A percentile compares a stretch with the other conserved stretches of the same genome.
Evolutionary conservation across 1,284 basidiomycete species (phyloP).

Genomic region (Ceratobasidium sp.): DNA sequence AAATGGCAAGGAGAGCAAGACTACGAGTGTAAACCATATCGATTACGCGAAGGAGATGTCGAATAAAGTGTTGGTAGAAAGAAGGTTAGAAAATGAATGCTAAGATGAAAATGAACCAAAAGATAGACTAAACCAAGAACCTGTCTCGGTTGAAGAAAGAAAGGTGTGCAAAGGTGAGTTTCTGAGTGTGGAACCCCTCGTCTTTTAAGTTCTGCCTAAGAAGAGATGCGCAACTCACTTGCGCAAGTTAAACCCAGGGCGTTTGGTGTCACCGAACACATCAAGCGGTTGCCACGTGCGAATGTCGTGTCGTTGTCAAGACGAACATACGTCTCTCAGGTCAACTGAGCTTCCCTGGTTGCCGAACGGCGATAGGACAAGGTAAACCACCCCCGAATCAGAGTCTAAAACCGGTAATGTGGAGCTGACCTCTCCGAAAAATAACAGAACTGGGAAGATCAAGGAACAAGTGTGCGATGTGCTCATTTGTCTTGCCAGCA

Average conservation of each 20-base stretch:
- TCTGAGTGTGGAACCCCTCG: neutral
- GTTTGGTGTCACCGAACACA: neutral
- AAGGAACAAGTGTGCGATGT: slow-evolving; percentile 5
- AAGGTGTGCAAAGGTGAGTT: slow-evolving; percentile 51
- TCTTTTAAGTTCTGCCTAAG: slow-evolving; percentile 21
- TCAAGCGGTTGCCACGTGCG: slow-evolving; percentile 33
- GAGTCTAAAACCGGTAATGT: neutral
- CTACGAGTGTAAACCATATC: slow-evolving; percentile 37
- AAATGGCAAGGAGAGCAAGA: slow-evolving; percentile 55
- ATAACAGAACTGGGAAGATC: neutral
- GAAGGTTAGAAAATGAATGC: slow-evolving; percentile 26
- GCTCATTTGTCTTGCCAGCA: slow-evolving; percentile 38
- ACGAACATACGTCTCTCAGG: neutral
- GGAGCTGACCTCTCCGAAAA: neutral
- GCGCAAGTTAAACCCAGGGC: neutral
- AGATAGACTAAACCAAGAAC: slow-evolving; percentile 63
- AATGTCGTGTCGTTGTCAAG: slow-evolving; percentile 41
- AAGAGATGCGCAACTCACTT: slow-evolving; percentile 1
- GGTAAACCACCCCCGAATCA: neutral
- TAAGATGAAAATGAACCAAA: slow-evolving; percentile 50
- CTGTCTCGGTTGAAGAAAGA: slow-evolving; percentile 65
- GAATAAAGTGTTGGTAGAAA: slow-evolving; percentile 36
- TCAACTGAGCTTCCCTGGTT: slow-evolving; percentile 8
- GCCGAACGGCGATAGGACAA: slow-evolving; percentile 7
- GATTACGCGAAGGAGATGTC: slow-evolving; percentile 36